Evolutionary conservation across 768 basidiomycete species (phyloP).

Genomic region (Leccinum subtestaceum): DNA sequence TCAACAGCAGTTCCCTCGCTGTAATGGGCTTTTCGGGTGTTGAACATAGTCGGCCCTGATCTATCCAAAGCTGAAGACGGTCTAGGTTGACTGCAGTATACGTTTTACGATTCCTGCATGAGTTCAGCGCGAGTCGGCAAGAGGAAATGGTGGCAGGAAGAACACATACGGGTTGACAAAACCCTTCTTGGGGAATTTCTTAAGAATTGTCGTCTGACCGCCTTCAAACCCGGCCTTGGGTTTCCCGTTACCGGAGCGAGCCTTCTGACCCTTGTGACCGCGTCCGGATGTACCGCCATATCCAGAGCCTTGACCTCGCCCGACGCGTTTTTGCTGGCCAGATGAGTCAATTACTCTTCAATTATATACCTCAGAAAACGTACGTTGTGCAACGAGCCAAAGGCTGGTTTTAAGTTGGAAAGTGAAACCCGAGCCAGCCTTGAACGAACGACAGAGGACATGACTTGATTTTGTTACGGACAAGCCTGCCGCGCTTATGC

Average conservation of each 20-base stretch:
- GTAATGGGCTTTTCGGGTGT: slow-evolving; percentile 84
- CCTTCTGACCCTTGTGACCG: slow-evolving; percentile 95
- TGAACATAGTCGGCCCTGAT: slow-evolving; percentile 75
- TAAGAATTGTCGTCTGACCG: slow-evolving; percentile 92
- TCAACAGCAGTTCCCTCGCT: slow-evolving; percentile 77
- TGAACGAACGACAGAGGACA: slow-evolving; percentile 38
- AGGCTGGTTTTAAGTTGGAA: slow-evolving; percentile 72
- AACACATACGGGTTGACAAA: slow-evolving; percentile 84
- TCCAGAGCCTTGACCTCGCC: slow-evolving; percentile 89
- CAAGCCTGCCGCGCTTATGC: neutral
- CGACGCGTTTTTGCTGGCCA: slow-evolving; percentile 86
- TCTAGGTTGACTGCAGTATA: slow-evolving; percentile 87
- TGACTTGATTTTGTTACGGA: slow-evolving; percentile 8
- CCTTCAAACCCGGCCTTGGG: slow-evolving; percentile 87
- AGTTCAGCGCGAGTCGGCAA: neutral
- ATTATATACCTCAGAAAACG: slow-evolving; percentile 10
- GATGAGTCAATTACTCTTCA: slow-evolving; percentile 8
- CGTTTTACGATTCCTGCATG: slow-evolving; percentile 63
- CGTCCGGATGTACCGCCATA: slow-evolving; percentile 90
- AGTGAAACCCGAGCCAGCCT: slow-evolving; percentile 47
- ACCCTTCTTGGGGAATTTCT: slow-evolving; percentile 89
- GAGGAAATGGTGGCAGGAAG: neutral
- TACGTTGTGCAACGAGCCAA: slow-evolving; percentile 67
- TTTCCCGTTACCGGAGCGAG: slow-evolving; percentile 85
- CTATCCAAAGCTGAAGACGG: slow-evolving; percentile 88